Conservation (phyloP, 1,284 basidiomycete species). For the Apiotrichum porosum region DNA sequence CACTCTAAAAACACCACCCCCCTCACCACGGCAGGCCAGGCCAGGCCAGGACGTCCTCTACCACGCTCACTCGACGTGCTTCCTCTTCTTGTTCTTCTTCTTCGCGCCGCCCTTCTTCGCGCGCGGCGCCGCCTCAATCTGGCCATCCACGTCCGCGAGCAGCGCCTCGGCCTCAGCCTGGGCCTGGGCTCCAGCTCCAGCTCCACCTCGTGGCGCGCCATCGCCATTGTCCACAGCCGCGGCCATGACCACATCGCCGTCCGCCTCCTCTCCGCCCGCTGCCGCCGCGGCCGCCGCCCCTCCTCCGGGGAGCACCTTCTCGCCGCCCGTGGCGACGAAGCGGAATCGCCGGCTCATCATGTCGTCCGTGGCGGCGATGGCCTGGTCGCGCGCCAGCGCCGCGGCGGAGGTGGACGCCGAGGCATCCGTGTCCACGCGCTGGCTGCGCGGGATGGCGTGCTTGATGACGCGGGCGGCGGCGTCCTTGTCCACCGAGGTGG, state of each 20-base stretch:
- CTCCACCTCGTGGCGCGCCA: too few relatives aligned
- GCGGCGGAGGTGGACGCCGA: conserved; percentile 12
- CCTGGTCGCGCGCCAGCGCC: conserved; percentile 17
- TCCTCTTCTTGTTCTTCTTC: not conserved
- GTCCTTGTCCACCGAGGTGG: conserved; percentile 30
- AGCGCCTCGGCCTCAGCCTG: conserved; percentile 18
- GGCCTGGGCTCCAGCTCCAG: not conserved
- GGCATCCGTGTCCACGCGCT: not conserved
- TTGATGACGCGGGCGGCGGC: conserved; percentile 38
- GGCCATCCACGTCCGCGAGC: conserved; percentile 2
- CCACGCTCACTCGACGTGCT: too few relatives aligned
- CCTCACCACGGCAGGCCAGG: too few relatives aligned
- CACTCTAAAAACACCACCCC: too few relatives aligned
- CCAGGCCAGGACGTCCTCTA: too few relatives aligned
- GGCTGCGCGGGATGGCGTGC: conserved; percentile 20
- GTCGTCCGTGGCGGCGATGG: conserved; percentile 8
- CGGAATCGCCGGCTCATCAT: conserved; percentile 22
- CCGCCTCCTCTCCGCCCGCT: not conserved
- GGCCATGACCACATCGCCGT: conserved; percentile 1
- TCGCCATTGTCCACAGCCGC: not conserved
- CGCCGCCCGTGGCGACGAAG: conserved; percentile 21
- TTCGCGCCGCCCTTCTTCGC: not conserved
- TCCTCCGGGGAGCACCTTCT: conserved; percentile 17
- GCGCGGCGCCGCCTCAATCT: not conserved
- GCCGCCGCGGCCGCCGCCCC: not conserved